Evolutionary conservation across 2,329 filamentous ascomycete genomes (phyloP).

Genomic region (Botrytis fragariae): DNA sequence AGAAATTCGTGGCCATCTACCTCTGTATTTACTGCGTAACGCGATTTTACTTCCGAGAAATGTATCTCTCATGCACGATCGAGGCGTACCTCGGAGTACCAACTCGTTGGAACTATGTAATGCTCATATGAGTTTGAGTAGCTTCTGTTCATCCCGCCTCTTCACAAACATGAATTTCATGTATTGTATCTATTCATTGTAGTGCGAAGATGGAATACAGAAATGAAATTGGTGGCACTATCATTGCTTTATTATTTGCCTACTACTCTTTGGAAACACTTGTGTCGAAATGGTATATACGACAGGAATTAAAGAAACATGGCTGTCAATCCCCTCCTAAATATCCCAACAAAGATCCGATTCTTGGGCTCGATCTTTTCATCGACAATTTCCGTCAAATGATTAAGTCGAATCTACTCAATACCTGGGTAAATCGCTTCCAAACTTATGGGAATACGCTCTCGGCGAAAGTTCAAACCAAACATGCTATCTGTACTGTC

Average conservation of each 20-base stretch:
- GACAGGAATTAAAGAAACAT: neutral
- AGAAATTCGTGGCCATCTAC: neutral
- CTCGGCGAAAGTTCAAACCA: neutral
- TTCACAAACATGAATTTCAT: neutral
- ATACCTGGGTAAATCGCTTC: neutral
- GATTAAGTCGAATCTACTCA: neutral
- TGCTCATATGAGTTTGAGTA: neutral
- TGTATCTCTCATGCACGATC: neutral
- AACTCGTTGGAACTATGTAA: neutral
- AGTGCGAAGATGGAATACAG: neutral
- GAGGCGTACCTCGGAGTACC: neutral
- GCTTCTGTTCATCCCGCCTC: neutral
- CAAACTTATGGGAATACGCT: neutral
- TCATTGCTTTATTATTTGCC: neutral
- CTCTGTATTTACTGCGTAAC: neutral
- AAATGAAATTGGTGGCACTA: neutral
- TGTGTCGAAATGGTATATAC: neutral
- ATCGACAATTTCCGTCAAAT: neutral
- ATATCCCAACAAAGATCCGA: neutral
- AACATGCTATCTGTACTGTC: neutral
- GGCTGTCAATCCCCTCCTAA: neutral
- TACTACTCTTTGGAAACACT: neutral
- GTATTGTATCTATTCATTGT: neutral
- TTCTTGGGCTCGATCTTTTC: neutral
- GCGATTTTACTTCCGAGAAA: neutral